Conservation (phyloP, 441 rosid genomes). For the Erodium chrysanthum region DNA sequence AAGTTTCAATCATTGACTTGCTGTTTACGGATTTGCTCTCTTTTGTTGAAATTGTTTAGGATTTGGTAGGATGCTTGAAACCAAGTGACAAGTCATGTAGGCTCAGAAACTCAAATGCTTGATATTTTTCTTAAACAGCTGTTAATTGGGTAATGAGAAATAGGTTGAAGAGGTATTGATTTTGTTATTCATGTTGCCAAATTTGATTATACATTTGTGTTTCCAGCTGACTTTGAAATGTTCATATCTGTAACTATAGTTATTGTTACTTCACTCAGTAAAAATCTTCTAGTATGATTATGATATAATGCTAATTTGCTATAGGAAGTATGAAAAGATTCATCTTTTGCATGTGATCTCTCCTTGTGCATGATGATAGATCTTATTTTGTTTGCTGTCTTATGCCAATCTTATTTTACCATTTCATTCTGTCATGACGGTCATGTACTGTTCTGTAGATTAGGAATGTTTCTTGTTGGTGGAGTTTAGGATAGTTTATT, state of each 20-base stretch:
- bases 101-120: too few species aligned
- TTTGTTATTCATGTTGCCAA: too few species aligned
- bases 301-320: background rate
- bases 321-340: background rate
- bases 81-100: too few species aligned
- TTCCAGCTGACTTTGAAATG: too few species aligned
- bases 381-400: background rate
- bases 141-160: too few species aligned
- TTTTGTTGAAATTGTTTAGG: too few species aligned
- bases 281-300: background rate
- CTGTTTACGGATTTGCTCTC: too few species aligned
- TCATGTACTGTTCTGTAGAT: background rate
- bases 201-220: too few species aligned
- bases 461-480: background rate
- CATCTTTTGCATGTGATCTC: background rate
- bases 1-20: constrained; percentile 23
- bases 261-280: background rate
- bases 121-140: too few species aligned
- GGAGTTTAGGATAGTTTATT: background rate
- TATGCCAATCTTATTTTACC: background rate
- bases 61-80: too few species aligned
- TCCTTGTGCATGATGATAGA: background rate
- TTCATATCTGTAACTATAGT: background rate
- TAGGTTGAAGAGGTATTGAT: too few species aligned
- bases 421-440: background rate